Conservation (phyloP, 192 early-diverging fungal genomes). For the Entomortierella parvispora region DNA sequence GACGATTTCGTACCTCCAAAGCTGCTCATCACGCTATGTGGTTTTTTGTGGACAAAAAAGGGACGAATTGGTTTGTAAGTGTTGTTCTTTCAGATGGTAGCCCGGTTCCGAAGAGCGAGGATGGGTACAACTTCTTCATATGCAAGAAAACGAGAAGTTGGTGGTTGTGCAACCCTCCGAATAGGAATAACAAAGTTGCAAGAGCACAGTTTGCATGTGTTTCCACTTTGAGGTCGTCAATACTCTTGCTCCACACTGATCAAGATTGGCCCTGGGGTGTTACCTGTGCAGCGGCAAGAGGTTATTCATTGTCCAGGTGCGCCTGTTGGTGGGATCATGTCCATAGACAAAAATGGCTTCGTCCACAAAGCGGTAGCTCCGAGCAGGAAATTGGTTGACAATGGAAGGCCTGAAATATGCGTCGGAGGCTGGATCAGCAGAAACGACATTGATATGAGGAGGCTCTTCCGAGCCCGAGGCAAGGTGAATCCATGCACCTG, state of each 20-base stretch:
- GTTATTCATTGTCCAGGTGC: constrained; percentile 44
- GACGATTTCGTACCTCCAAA: constrained; percentile 34
- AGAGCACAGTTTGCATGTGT: background rate
- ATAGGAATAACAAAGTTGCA: background rate
- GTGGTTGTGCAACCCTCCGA: no score
- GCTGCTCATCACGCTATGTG: constrained; percentile 22
- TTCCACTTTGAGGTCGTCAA: background rate
- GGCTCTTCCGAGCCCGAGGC: constrained; percentile 12
- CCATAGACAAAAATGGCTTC: constrained; percentile 44
- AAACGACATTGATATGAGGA: constrained; percentile 35
- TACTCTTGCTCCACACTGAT: background rate
- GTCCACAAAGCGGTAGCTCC: constrained; percentile 34
- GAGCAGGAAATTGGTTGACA: constrained; percentile 26
- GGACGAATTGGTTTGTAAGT: background rate
- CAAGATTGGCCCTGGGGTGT: no score
- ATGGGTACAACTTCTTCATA: no score
- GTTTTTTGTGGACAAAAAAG: background rate
- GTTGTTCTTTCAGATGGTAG: no score
- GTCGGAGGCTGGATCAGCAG: constrained; percentile 41
- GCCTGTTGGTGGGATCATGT: constrained; percentile 28
- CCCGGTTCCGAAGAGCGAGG: no score
- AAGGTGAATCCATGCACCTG: constrained; percentile 37
- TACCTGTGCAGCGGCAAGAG: constrained; percentile 49
- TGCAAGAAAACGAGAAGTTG: no score
- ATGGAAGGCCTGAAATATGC: constrained; percentile 30